phyloP scores from a whole-genome alignment of 768 basidiomycete genomes.

The Leccinellum rugosiceps region DNA sequence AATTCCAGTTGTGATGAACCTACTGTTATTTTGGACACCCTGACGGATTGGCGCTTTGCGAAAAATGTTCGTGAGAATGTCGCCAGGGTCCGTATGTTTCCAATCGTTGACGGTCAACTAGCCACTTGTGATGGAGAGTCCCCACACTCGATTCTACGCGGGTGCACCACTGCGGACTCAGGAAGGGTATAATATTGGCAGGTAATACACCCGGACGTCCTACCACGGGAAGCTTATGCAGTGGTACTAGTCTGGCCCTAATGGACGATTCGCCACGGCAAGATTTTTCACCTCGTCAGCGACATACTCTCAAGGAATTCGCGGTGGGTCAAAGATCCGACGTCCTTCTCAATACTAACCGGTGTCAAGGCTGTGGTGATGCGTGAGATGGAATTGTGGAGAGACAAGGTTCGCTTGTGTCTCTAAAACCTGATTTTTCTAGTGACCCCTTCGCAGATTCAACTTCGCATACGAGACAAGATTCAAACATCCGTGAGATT shows the following conservation, averaged over 20 bases:
- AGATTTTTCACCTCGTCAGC: slow-evolving; percentile 84
- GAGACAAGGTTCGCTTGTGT: slow-evolving; percentile 65
- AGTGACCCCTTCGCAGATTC: slow-evolving; percentile 51
- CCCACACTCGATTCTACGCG: slow-evolving; percentile 84
- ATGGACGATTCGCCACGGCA: slow-evolving; percentile 79
- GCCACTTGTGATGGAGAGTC: slow-evolving; percentile 68
- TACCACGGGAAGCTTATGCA: slow-evolving; percentile 1
- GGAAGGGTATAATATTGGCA: slow-evolving; percentile 89
- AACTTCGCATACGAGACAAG: slow-evolving; percentile 83
- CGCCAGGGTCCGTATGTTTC: neutral
- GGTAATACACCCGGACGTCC: slow-evolving; percentile 40
- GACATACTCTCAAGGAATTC: slow-evolving; percentile 93
- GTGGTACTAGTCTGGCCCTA: slow-evolving; percentile 65
- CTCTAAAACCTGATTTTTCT: neutral
- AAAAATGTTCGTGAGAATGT: slow-evolving; percentile 57
- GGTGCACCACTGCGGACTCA: slow-evolving; percentile 86
- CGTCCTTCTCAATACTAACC: slow-evolving; percentile 2
- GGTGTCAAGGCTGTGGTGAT: slow-evolving; percentile 67
- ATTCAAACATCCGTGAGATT: slow-evolving; percentile 80
- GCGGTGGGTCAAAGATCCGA: slow-evolving; percentile 43
- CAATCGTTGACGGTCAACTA: slow-evolving; percentile 25
- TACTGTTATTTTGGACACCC: slow-evolving; percentile 77
- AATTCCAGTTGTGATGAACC: slow-evolving; percentile 74
- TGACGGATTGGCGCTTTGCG: slow-evolving; percentile 83
- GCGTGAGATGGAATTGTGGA: slow-evolving; percentile 95